Percentiles rank a stretch among this genome's conserved stretches.
These are phyloP conservation scores for Ogataea nonfermentans DNA, from an alignment of 805 yeast genomes.

Conservation along the genomic window DNA sequence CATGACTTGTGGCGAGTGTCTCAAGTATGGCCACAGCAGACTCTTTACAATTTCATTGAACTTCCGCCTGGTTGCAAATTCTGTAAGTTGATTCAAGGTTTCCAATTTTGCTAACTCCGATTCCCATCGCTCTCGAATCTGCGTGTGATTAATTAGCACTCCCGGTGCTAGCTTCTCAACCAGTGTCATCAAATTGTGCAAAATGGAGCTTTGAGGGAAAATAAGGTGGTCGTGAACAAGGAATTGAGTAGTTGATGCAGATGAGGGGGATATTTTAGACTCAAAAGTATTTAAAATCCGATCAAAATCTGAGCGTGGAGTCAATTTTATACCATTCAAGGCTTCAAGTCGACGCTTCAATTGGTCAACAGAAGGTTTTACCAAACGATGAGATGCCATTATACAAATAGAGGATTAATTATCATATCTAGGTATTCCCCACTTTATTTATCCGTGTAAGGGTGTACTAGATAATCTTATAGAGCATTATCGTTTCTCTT, in stretches of 20 bases:
- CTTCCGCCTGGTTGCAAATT: constrained; percentile 8
- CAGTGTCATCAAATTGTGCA: constrained; percentile 17
- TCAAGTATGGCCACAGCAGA: constrained; percentile 19
- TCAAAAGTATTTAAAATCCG: neutral
- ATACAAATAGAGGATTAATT: neutral
- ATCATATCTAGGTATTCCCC: constrained; percentile 2
- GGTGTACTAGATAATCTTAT: constrained; percentile 6
- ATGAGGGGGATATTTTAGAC: constrained; percentile 9
- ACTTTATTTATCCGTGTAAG: constrained; percentile 1
- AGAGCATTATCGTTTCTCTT: constrained; percentile 71
- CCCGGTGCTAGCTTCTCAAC: constrained; percentile 13
- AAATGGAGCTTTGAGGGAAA: constrained; percentile 18
- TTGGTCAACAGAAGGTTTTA: neutral
- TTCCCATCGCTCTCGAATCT: constrained; percentile 18
- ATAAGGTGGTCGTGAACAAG: constrained; percentile 29
- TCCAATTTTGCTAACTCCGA: constrained; percentile 15
- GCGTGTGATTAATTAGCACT: constrained; percentile 1
- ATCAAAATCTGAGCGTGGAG: neutral
- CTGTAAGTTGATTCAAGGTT: neutral
- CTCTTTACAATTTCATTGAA: constrained; percentile 22
- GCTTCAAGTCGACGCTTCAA: constrained; percentile 4
- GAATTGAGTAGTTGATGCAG: constrained; percentile 21
- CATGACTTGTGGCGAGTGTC: neutral
- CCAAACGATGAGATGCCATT: neutral
- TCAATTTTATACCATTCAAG: neutral